Evolutionary conservation across 177 flowering plant species (phyloP), one percentile per base, ranked within the genome.

Genomic region (Telopea speciosissima): DNA sequence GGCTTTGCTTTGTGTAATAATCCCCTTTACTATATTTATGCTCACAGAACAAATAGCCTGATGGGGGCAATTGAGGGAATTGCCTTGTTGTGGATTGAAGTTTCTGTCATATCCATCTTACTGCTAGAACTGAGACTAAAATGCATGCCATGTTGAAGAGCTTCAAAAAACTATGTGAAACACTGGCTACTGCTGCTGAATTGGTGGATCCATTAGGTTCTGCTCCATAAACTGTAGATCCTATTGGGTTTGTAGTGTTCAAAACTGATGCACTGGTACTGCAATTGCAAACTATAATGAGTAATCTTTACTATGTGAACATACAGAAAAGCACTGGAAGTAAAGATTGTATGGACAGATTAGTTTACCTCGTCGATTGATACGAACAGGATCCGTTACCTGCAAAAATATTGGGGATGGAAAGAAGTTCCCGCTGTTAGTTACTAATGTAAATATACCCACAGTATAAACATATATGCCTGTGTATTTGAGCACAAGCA

Each of bases 341-440:
- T 26, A 21, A 3, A 52, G 59, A 49, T 24, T 13, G 33, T 54
- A 0, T 59, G 54, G 26, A 63, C 25, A 24, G 44, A 21, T 85
- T 67, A 24, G 36, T 17, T 85, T 67, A 90, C 95, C 93, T 90
- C 3, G 88, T 83, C 63, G 93, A 80, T 69, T 81, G 79, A 81
- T 70, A 90, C 40, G 79, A 86, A 76, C 97, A 90, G 68, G 87
- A 71, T 31, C 80, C 86, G 17, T 76, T 78, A 79, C 97, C 97
- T 92, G 87, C 71, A 73, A 52, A 40, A 2, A 65, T 24, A n/a
- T 36, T 36, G 44, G 36, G 31, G 13, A 44, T 33, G 64, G 62
- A 33, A 26, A 61, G 42, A 0, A 24, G 17, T 11, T 1, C 44
- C 42, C 1, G 59, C 10, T n/a, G n/a, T 1, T 13, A 3, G 8